Base-by-base conservation (phyloP, 106 monocot genomes). In the Ottelia alismoides region DNA sequence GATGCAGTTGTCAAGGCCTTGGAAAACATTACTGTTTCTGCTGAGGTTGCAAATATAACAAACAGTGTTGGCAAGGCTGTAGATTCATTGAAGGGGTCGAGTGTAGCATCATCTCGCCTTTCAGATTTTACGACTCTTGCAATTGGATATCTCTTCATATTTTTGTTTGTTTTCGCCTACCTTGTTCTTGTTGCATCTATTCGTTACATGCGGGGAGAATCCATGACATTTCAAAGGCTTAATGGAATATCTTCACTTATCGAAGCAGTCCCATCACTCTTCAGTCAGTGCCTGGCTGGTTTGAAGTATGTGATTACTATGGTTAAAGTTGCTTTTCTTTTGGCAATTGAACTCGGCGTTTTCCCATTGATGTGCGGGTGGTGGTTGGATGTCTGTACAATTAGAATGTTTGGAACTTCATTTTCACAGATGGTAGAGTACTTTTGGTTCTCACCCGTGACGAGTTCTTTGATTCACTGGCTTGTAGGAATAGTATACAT, bases 361-460 rank as follows among this genome's bases (percentile, higher is more conserved):
- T 98, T 98, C 44, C 98, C 98, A 3, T 61, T 98, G 54, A 83
- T 98, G 98, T 98, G 98, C 56, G 98, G 98, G 14, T 98, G 98
- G 98, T 98, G 98, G 98, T 73, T 98, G 28, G 98, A 98, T 69
- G 62, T 98, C 16, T 98, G 98, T 53, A 98, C 98, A 22, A 65
- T 98, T 68, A 85, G 61, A 65, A 98, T 98, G 89, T 65, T 98
- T 52, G 89, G 98, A 20, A 65, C 85, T 25, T 69, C 89, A 67
- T 64, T 98, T 60, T 61, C 79, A 45, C 68, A 90, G 66, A 82
- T 89, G 40, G 61, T 89, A 62, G 98, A 98, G 44, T 98, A 90
- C 74, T 90, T 98, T 65, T 65, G 79, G 20, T n/a, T 79, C 18
- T 85, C 90, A 55, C 98, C 90, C 3, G 55, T 98, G 47, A 69